phyloP scores from a whole-genome alignment of 495 filamentous ascomycete genomes.

The Saxophila tyrrhenica region DNA sequence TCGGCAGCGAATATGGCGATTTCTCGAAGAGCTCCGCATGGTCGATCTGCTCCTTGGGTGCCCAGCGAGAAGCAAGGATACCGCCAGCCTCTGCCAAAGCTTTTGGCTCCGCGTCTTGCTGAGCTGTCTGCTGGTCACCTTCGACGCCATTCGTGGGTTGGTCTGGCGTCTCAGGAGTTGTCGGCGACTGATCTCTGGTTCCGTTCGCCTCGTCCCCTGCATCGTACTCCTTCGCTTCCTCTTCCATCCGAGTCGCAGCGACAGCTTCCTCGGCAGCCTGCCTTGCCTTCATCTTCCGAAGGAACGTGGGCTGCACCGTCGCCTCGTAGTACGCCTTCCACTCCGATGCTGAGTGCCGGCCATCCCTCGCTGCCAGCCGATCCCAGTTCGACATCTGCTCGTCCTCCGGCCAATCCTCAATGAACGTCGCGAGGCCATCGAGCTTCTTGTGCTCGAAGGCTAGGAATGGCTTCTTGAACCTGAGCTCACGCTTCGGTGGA shows the following conservation, averaged over 20 bases:
- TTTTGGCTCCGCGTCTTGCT: background rate
- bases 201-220: too few relatives aligned
- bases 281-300: background rate
- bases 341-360: background rate
- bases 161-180: too few relatives aligned
- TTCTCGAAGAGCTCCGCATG: too few relatives aligned
- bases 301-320: conserved; percentile 1
- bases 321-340: conserved; percentile 10
- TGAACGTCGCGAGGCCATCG: background rate
- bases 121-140: too few relatives aligned
- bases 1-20: too few relatives aligned
- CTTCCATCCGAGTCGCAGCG: background rate
- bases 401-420: conserved; percentile 3
- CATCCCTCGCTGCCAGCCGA: background rate
- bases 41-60: too few relatives aligned
- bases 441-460: background rate
- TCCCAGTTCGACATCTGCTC: conserved; percentile 1
- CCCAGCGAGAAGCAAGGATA: background rate
- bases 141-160: too few relatives aligned
- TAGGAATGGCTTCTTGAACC: background rate
- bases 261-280: background rate
- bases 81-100: background rate
- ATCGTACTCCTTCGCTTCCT: too few relatives aligned
- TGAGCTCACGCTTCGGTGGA: background rate
- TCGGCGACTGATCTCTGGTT: too few relatives aligned